Evolutionary conservation across 768 basidiomycete genomes (phyloP).

Genomic region (Pleurotus sapidus): DNA sequence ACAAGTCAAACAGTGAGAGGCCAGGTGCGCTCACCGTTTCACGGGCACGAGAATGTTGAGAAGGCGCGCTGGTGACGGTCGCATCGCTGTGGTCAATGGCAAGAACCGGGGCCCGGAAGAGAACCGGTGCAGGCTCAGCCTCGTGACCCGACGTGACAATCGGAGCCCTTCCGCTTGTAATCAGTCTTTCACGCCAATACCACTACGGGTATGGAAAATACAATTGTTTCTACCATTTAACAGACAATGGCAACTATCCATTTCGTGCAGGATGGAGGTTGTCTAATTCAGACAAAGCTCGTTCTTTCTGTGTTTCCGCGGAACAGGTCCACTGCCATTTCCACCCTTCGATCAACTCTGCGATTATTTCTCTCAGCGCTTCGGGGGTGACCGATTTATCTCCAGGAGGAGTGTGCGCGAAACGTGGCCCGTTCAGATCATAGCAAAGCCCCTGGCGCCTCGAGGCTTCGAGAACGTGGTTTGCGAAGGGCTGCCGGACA

Average conservation of each 20-base stretch:
- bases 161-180: no score
- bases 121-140: neutral
- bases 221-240: no score
- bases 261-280: no score
- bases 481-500: constrained; percentile 23
- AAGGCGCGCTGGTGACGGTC: constrained; percentile 65
- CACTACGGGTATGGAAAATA: no score
- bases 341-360: neutral
- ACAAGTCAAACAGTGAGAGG: neutral
- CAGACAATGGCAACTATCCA: no score
- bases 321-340: neutral
- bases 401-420: constrained; percentile 8
- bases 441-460: constrained; percentile 6
- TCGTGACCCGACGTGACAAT: no score
- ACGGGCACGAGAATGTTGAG: constrained; percentile 93
- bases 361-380: neutral
- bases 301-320: neutral
- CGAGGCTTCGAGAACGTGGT: constrained; percentile 3
- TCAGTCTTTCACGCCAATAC: no score
- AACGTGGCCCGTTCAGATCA: constrained; percentile 8
- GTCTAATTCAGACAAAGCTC: neutral
- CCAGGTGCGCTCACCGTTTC: constrained; percentile 61
- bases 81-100: constrained; percentile 43
- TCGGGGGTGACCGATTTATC: neutral
- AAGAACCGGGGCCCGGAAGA: neutral